Base-by-base conservation (phyloP, 2,329 filamentous ascomycete species). In the Fusarium decemcellulare region DNA sequence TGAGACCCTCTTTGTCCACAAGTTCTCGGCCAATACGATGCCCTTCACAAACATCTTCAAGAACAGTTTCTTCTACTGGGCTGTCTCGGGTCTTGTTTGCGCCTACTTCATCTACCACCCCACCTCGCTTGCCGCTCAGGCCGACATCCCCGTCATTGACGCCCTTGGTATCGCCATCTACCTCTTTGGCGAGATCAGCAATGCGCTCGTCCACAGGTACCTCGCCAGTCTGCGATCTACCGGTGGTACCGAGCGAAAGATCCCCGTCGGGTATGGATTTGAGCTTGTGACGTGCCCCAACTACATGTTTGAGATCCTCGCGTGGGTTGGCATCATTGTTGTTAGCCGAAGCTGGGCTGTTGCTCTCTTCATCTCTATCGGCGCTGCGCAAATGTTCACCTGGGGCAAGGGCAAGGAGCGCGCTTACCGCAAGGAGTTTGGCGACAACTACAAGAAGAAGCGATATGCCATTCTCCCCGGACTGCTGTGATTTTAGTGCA, bases 401-500 rank as follows among this genome's bases (percentile, higher is more conserved):
- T 99, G 96, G 96, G 95, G 92, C 40, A 88, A 88, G 81, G 95
- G 94, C 86, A 98, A 98, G 88, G 96, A 99, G 87, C 89, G 85
- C 77, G 90, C 93, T 60, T 96, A 98, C 80, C 90, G 96, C 75
- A 92, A 92, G 80, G 93, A 97, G 80, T 97, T 98, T 81, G 93
- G 93, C 42, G 92, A 95, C 79, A 93, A 91, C 82, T 99, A 99
- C 84, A 95, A 95, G 91, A 95, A 92, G 86, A 98, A 99, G 93
- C 89, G 89, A 76, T 95, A 87, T 77, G 90, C 89, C 64, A 92
- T 97, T 82, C 81, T 98, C 62, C 94, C 96, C 4, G 93, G 93
- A 4, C 82, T 97, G 53, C 87, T 91, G 77, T 96, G 83, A 82
- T 30, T 5, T 46, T 8, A 18, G 15, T 6, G 8, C 51, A 32